A percentile compares a stretch with the other conserved stretches of the same genome.
phyloP scores from a whole-genome alignment of 441 rosid genomes.

The Isatis lusitanica region DNA sequence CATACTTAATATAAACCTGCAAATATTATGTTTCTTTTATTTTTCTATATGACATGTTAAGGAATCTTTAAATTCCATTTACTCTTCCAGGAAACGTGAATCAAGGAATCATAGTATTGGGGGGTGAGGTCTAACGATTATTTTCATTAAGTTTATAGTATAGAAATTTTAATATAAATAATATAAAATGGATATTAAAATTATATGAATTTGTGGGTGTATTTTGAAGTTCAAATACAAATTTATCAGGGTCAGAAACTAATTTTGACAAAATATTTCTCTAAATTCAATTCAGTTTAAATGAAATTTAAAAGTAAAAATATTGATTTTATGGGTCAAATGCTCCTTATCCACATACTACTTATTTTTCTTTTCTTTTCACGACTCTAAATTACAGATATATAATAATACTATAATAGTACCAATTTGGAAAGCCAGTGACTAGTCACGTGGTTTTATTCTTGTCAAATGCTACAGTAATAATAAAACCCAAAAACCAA shows the following conservation, averaged over 20 bases:
- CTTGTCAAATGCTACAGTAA: background rate
- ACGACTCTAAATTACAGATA: background rate
- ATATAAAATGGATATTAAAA: background rate
- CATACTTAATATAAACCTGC: background rate
- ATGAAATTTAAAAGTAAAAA: background rate
- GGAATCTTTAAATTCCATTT: background rate
- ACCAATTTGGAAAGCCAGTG: background rate
- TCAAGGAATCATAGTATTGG: background rate
- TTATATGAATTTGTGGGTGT: background rate
- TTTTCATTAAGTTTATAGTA: background rate
- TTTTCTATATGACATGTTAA: background rate
- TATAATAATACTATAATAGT: background rate
- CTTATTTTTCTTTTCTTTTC: no score
- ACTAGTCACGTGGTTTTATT: background rate
- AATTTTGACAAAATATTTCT: background rate
- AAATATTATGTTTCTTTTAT: background rate
- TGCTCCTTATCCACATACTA: no score
- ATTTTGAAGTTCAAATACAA: background rate
- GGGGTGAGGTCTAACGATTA: background rate
- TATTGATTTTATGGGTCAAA: background rate
- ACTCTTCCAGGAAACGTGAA: constrained; percentile 18
- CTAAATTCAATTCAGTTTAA: background rate
- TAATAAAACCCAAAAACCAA: background rate
- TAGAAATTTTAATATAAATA: background rate
- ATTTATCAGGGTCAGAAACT: background rate